A percentile compares a stretch with the other conserved stretches of the same genome.
phyloP scores from a whole-genome alignment of 2,329 filamentous ascomycete genomes.

The Mariannaea sp. region DNA sequence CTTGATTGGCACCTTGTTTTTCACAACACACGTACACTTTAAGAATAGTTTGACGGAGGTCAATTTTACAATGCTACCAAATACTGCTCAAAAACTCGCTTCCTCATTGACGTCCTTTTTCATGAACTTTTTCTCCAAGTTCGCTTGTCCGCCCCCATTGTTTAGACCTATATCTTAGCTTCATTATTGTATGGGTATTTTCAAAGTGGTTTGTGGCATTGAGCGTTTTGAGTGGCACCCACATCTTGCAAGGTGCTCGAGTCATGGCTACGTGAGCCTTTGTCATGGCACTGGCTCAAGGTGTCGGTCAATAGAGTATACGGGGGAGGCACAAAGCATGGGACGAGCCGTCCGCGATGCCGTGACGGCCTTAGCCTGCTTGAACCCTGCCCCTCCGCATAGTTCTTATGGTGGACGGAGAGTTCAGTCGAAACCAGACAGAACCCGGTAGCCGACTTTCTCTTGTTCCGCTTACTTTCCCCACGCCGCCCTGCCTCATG shows the following conservation, averaged over 20 bases:
- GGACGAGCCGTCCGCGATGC: slow-evolving; percentile 21
- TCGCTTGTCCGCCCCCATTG: too few species aligned
- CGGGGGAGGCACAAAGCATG: slow-evolving; percentile 9
- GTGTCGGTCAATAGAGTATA: slow-evolving; percentile 2
- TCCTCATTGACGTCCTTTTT: neutral
- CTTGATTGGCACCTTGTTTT: slow-evolving; percentile 34
- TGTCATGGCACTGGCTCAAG: slow-evolving; percentile 1
- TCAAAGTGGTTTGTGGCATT: too few species aligned
- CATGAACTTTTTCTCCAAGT: neutral
- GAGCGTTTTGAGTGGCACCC: too few species aligned
- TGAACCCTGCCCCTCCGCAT: slow-evolving; percentile 13
- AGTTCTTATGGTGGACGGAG: slow-evolving; percentile 24
- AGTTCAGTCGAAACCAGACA: slow-evolving; percentile 34
- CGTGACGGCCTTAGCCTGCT: slow-evolving; percentile 7
- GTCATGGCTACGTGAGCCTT: slow-evolving; percentile 8
- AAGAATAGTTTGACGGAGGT: slow-evolving; percentile 31
- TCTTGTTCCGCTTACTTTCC: neutral
- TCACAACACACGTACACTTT: slow-evolving; percentile 35
- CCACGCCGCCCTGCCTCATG: too few species aligned
- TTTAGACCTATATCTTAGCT: too few species aligned
- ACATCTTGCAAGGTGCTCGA: slow-evolving; percentile 8
- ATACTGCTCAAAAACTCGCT: neutral
- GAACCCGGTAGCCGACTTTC: slow-evolving; percentile 2
- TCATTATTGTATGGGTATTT: too few species aligned
- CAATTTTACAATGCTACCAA: slow-evolving; percentile 38